Percentiles rank a stretch among this genome's conserved stretches.
phyloP scores from a whole-genome alignment of 305 asterid species.

The Fraxinus platypoda region DNA sequence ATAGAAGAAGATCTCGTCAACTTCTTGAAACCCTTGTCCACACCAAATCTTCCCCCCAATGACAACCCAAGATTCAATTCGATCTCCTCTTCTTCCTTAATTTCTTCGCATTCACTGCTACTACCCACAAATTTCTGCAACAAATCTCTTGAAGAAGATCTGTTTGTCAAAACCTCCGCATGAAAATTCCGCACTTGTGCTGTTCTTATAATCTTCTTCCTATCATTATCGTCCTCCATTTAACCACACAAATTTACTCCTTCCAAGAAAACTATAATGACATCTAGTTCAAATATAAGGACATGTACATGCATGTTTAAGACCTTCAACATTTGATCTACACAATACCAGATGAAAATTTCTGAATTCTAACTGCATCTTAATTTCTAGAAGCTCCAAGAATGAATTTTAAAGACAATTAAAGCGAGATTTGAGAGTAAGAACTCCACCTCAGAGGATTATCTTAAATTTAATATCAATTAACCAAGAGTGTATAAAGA shows the following conservation, averaged over 20 bases:
- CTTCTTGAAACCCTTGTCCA: conserved; percentile 56
- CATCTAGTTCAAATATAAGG: conserved; percentile 9
- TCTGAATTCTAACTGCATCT: conserved; percentile 47
- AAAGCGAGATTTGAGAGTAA: not conserved
- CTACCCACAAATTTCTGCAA: conserved; percentile 67
- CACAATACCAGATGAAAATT: conserved; percentile 39
- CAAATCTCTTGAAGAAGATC: conserved; percentile 55
- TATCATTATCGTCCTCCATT: conserved; percentile 53
- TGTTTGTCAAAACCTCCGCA: conserved; percentile 20
- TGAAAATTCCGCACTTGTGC: conserved; percentile 65
- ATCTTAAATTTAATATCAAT: not conserved
- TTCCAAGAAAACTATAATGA: not conserved
- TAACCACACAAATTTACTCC: conserved; percentile 1
- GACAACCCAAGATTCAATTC: conserved; percentile 96
- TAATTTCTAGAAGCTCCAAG: conserved; percentile 30
- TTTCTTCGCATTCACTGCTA: conserved; percentile 24
- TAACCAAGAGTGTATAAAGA: too few species aligned
- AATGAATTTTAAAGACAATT: conserved; percentile 19
- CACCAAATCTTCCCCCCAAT: conserved; percentile 88
- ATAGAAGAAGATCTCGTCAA: conserved; percentile 68
- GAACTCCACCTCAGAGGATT: not conserved
- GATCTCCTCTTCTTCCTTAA: conserved; percentile 35
- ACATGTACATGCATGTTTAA: conserved; percentile 18
- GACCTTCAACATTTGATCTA: conserved; percentile 37
- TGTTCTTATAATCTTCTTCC: conserved; percentile 32